phyloP scores from a whole-genome alignment of 1,139 yeast genomes.

The Pichia cactophila region DNA sequence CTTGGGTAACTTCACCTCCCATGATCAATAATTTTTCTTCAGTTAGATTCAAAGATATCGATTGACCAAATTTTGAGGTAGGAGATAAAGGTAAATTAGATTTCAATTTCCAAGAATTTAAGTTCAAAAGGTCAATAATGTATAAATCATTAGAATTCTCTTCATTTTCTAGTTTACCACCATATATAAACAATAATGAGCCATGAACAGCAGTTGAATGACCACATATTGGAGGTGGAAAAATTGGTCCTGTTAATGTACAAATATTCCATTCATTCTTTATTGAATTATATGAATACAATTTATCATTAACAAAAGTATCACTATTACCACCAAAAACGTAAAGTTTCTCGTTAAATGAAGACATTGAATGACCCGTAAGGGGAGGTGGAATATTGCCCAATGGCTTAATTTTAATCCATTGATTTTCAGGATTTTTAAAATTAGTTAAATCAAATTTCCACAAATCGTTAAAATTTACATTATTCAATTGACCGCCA shows the following conservation, averaged over 20 bases:
- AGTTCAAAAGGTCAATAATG: constrained; percentile 68
- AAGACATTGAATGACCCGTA: constrained; percentile 84
- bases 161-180: constrained; percentile 82
- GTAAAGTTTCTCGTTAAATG: constrained; percentile 72
- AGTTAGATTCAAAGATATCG: constrained; percentile 63
- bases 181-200: constrained; percentile 77
- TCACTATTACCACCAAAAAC: constrained; percentile 88
- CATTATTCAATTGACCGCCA: constrained; percentile 94
- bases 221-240: constrained; percentile 87
- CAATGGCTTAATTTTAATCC: constrained; percentile 66
- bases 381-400: constrained; percentile 71
- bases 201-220: constrained; percentile 80
- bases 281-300: constrained; percentile 76
- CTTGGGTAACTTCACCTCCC: constrained; percentile 72
- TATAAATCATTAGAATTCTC: constrained; percentile 59
- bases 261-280: constrained; percentile 68
- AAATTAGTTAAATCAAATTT: constrained; percentile 85
- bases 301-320: constrained; percentile 62
- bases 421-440: constrained; percentile 71
- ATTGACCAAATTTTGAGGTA: constrained; percentile 90
- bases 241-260: constrained; percentile 26
- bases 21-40: constrained; percentile 68
- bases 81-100: constrained; percentile 42
- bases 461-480: constrained; percentile 77
- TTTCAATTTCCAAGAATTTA: constrained; percentile 42